phyloP scores from a whole-genome alignment of 805 yeast genomes.

The Cyberlindnera saturnus region DNA sequence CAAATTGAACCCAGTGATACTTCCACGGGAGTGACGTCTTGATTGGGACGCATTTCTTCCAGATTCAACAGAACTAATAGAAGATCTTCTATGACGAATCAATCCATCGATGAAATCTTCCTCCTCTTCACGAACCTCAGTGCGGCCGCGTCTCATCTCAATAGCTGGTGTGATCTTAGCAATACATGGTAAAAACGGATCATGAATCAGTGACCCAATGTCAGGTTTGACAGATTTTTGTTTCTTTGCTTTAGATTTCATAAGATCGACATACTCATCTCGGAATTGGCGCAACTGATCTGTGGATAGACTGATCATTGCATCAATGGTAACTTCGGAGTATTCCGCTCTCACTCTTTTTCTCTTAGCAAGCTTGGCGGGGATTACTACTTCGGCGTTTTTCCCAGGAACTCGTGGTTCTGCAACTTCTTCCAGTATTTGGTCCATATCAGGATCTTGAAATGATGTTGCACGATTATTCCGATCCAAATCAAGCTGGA shows the following conservation, averaged over 20 bases:
- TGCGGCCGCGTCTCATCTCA: slow-evolving; percentile 7
- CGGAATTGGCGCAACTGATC: slow-evolving; percentile 19
- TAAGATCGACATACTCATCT: slow-evolving; percentile 17
- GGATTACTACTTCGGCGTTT: not conserved
- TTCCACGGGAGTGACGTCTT: slow-evolving; percentile 21
- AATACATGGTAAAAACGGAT: not conserved
- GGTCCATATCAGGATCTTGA: slow-evolving; percentile 5
- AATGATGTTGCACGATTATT: not conserved
- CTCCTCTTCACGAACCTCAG: slow-evolving; percentile 8
- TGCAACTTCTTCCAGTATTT: slow-evolving; percentile 11
- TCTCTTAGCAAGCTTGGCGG: not conserved
- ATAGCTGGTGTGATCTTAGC: not conserved
- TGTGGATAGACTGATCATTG: slow-evolving; percentile 14
- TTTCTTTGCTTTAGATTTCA: slow-evolving; percentile 6
- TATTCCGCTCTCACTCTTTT: slow-evolving; percentile 5
- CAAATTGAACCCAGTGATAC: slow-evolving; percentile 16
- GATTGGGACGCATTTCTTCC: slow-evolving; percentile 19
- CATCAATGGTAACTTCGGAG: slow-evolving; percentile 10
- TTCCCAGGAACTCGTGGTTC: not conserved
- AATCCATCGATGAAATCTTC: slow-evolving; percentile 19
- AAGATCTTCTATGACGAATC: slow-evolving; percentile 18
- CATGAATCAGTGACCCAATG: not conserved
- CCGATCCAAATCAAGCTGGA: slow-evolving; percentile 5
- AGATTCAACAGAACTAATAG: slow-evolving; percentile 20
- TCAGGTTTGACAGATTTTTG: not conserved